Percentiles rank a stretch among this genome's conserved stretches.
Conservation (phyloP, 2,329 filamentous ascomycete species). For the Lomentospora prolificans region DNA sequence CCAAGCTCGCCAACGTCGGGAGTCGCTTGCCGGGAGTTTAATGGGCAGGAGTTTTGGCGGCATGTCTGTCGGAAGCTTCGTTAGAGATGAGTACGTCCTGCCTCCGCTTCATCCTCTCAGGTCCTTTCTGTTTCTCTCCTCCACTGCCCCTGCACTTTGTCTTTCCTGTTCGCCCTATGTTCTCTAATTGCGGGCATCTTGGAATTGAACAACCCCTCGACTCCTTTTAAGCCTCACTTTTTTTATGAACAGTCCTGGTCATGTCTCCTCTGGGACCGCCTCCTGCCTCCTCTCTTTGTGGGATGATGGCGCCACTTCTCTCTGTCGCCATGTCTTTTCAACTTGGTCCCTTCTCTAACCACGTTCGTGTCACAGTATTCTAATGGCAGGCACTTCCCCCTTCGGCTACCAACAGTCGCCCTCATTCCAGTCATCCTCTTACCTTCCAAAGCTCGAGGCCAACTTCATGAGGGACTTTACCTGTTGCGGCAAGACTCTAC, state of each 20-base stretch:
- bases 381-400: conserved; percentile 95
- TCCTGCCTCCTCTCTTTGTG: too few species aligned
- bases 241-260: too few species aligned
- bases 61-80: conserved; percentile 91
- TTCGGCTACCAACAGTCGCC: conserved; percentile 76
- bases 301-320: conserved; percentile 1
- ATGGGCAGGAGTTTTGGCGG: conserved; percentile 91
- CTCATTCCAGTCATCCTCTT: conserved; percentile 92
- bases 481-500: conserved; percentile 82
- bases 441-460: conserved; percentile 90
- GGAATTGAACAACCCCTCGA: too few species aligned
- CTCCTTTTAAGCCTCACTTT: too few species aligned
- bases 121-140: background rate
- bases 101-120: too few species aligned
- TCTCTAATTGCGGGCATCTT: too few species aligned
- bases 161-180: conserved; percentile 3
- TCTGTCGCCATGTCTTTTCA: too few species aligned
- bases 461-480: conserved; percentile 97
- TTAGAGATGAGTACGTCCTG: conserved; percentile 83
- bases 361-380: conserved; percentile 51
- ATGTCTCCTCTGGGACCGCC: too few species aligned
- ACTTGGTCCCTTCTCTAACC: conserved; percentile 14
- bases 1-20: conserved; percentile 46
- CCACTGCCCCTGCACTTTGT: background rate
- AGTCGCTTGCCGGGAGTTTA: conserved; percentile 53